phyloP scores from a whole-genome alignment of 768 basidiomycete species.

The Termitomyces sp. region DNA sequence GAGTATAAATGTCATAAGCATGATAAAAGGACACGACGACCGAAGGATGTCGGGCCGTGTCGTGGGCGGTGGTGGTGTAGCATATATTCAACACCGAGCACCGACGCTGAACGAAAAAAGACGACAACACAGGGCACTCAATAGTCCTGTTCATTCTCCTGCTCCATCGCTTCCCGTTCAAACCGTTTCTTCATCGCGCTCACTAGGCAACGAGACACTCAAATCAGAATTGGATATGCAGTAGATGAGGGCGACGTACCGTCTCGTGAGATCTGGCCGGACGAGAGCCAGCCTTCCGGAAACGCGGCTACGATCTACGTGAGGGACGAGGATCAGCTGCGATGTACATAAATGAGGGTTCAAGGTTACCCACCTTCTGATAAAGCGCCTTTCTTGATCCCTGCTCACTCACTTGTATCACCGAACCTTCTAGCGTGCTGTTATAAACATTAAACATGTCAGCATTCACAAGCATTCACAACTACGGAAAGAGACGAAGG shows the following conservation, averaged over 20 bases:
- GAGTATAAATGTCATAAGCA: neutral
- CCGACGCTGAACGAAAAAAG: neutral
- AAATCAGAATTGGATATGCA: neutral
- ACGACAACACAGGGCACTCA: neutral
- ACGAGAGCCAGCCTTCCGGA: slow-evolving; percentile 82
- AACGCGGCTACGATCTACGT: slow-evolving; percentile 71
- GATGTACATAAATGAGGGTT: neutral
- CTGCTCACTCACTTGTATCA: slow-evolving; percentile 76
- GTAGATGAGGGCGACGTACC: slow-evolving; percentile 34
- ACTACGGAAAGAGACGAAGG: neutral
- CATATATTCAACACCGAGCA: neutral
- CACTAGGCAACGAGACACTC: slow-evolving; percentile 36
- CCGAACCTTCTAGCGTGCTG: slow-evolving; percentile 60
- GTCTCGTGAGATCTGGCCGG: slow-evolving; percentile 84
- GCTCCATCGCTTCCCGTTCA: slow-evolving; percentile 69
- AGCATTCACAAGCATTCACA: neutral
- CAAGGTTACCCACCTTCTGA: slow-evolving; percentile 51
- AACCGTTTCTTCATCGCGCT: slow-evolving; percentile 82
- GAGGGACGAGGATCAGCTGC: neutral
- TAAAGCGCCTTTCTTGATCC: slow-evolving; percentile 77
- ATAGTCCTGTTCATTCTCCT: slow-evolving; percentile 28
- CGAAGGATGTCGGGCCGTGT: neutral
- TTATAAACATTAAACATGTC: neutral
- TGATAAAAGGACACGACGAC: neutral
- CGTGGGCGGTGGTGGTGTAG: neutral